These are phyloP conservation scores for Neurospora sp. DNA, from an alignment of 2,329 filamentous ascomycete species.

Conservation along the genomic window DNA sequence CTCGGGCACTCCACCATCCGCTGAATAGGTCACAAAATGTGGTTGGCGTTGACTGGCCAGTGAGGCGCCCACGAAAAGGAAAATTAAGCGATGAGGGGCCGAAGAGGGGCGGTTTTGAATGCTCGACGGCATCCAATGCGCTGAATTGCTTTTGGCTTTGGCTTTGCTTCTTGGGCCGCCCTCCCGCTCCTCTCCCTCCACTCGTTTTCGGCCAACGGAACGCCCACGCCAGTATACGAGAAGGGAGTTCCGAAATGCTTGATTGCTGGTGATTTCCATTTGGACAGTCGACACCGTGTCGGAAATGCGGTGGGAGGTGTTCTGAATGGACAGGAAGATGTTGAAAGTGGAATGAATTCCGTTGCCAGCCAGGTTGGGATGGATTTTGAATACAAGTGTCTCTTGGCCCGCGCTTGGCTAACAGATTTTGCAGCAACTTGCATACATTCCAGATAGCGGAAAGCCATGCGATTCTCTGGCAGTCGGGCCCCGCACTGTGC, in stretches of 20 bases:
- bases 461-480: neutral
- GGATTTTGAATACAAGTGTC: no score
- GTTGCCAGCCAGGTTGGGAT: neutral
- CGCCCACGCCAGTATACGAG: neutral
- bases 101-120: neutral
- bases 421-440: neutral
- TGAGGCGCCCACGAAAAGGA: conserved; percentile 3
- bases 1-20: neutral
- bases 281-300: neutral
- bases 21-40: conserved; percentile 2
- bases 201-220: neutral
- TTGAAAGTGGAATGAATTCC: neutral
- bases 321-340: neutral
- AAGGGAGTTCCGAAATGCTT: neutral
- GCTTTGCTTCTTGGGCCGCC: neutral
- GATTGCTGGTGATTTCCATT: neutral
- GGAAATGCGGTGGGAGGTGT: neutral
- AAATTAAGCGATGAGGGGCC: conserved; percentile 1
- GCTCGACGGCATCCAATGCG: no score
- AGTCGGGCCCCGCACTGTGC: neutral
- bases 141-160: neutral
- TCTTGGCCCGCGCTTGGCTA: neutral
- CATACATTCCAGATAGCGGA: neutral
- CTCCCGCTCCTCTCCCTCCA: neutral
- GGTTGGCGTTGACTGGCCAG: conserved; percentile 7